phyloP scores from a whole-genome alignment of 768 basidiomycete genomes.

The Leccinum rimulosum region DNA sequence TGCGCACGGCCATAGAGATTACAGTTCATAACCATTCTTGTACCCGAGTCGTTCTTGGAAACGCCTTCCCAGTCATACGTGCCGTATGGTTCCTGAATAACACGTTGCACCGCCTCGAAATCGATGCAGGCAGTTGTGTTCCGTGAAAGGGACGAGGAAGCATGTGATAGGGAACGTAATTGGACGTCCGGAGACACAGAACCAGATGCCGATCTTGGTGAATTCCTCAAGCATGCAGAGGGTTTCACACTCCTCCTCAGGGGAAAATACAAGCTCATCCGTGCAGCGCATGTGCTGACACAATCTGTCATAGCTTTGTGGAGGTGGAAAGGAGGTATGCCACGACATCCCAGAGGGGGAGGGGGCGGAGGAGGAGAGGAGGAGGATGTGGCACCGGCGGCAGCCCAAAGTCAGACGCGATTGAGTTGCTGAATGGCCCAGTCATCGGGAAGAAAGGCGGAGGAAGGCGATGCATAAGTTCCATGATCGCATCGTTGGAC shows the following conservation, averaged over 20 bases:
- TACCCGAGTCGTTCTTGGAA: constrained; percentile 45
- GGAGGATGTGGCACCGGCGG: constrained; percentile 13
- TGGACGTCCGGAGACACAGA: too few species aligned
- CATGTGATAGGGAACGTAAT: too few species aligned
- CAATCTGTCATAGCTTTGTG: constrained; percentile 19
- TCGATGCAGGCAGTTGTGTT: constrained; percentile 51
- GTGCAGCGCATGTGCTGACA: constrained; percentile 30
- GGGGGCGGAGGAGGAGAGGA: background rate
- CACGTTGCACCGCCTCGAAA: constrained; percentile 50
- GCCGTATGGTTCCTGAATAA: constrained; percentile 51
- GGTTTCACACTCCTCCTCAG: constrained; percentile 44
- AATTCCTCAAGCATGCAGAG: constrained; percentile 60
- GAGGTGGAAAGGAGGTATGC: constrained; percentile 13
- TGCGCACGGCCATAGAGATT: constrained; percentile 56
- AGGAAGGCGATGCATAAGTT: constrained; percentile 21
- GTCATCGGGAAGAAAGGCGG: constrained; percentile 16
- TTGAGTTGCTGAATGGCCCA: constrained; percentile 21
- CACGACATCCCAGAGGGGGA: background rate
- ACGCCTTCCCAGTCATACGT: constrained; percentile 54
- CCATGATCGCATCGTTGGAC: constrained; percentile 6
- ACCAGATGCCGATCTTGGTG: constrained; percentile 56
- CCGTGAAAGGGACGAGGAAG: constrained; percentile 67
- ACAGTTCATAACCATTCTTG: constrained; percentile 52
- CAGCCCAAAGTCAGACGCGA: constrained; percentile 17
- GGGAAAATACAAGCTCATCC: constrained; percentile 47